Evolutionary conservation across 1,284 basidiomycete species (phyloP), one percentile per base, ranked within the genome.

Genomic region (Fomes fomentarius): DNA sequence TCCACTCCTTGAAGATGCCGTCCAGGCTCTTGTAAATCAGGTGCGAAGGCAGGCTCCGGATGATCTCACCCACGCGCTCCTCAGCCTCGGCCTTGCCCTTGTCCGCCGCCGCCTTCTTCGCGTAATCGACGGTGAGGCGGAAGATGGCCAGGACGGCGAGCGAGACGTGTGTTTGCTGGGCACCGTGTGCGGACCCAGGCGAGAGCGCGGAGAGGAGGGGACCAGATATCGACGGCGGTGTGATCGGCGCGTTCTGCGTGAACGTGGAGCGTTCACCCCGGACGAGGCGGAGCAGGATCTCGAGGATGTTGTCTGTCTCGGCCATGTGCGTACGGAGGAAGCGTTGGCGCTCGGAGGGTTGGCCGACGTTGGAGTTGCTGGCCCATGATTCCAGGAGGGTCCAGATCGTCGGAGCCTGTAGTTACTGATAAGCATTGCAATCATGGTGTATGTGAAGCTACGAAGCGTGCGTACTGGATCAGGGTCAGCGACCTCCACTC

Each of bases 1-100:
- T 77, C 93, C 93, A 94, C 71, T 96, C 93, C 69, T 91, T 92
- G 75, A 94, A 96, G 66, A 96, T 91, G 40, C 91, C 91, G 74
- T 97, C 94, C 69, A 96, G 72, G 64, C 89, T 92, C 74, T 93
- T 93, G 74, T 91, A 89, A 61, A 95, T 81, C 66, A 96, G 76
- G 67, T 93, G 89, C 24, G 83, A 84, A 19, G 95, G 95, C 60
- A 98, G 70, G 66, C 84, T 89, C 65, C 92, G 82, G 62, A 97
- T 90, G 64, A 97, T 93, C 74, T 96, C 94, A 8, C 89, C 89
- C 33, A 95, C 82, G 60, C 85, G 84, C 60, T 87, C 87, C 68
- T 94, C 88, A 8, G 88, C 86, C 63, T 90, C 87, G 8, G 67
- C 72, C 65, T 82, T 85, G 35, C 86, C 87, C 62, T 83, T 82